phyloP scores from a whole-genome alignment of 2,329 filamentous ascomycete species.

The Aspergillus costaricaensis region DNA sequence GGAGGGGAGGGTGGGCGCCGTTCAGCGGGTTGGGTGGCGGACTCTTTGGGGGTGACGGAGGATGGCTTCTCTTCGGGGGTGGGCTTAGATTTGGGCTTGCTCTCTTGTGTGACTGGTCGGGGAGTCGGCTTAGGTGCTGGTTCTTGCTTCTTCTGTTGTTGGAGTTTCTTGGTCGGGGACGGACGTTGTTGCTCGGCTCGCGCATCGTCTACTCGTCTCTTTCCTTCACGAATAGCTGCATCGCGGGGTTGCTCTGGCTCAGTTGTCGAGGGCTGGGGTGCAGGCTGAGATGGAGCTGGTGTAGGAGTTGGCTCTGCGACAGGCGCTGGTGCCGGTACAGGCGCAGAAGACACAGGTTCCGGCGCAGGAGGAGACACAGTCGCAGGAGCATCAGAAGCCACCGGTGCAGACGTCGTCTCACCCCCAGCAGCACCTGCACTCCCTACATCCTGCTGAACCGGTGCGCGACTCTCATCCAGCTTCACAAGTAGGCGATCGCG shows the following conservation, averaged over 20 bases:
- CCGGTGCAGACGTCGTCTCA: constrained; percentile 7
- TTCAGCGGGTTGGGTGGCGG: constrained; percentile 14
- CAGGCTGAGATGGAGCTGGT: not conserved
- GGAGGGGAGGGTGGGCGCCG: constrained; percentile 21
- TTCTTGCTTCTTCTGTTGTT: constrained; percentile 58
- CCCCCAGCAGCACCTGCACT: constrained; percentile 5
- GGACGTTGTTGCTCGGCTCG: not conserved
- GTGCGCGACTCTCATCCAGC: constrained; percentile 31
- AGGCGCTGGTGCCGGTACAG: not conserved
- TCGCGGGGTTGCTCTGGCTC: not conserved
- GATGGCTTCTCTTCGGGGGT: not conserved
- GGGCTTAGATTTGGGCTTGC: not conserved
- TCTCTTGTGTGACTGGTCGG: not conserved
- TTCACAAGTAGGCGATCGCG: constrained; percentile 55
- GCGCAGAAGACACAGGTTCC: constrained; percentile 2
- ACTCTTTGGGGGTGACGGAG: not conserved
- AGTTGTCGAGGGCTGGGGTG: not conserved
- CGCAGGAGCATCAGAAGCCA: constrained; percentile 1
- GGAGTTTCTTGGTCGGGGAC: constrained; percentile 55
- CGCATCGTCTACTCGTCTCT: constrained; percentile 1
- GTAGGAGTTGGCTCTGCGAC: not conserved
- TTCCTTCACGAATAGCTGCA: not conserved
- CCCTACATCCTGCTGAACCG: constrained; percentile 6
- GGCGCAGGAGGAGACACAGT: not conserved
- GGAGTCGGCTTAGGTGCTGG: not conserved